A percentile compares a stretch with the other conserved stretches of the same genome.
These are phyloP conservation scores for Coemansia sp. DNA, from an alignment of 192 early-diverging fungal genomes.

Conservation along the genomic window DNA sequence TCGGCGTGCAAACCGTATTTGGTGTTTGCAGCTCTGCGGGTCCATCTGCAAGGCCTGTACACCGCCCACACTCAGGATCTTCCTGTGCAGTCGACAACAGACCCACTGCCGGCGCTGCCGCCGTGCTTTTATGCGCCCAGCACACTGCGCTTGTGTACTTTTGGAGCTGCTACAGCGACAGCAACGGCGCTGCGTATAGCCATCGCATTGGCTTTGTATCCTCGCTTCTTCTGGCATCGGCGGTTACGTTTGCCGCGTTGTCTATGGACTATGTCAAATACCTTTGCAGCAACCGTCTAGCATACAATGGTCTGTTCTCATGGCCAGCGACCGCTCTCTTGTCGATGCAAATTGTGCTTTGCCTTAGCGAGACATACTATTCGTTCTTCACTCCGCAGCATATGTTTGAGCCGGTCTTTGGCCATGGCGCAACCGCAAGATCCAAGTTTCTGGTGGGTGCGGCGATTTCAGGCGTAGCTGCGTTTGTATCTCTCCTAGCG, in stretches of 20 bases:
- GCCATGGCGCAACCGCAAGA: conserved; percentile 12
- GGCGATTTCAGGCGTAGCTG: background rate
- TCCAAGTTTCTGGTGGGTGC: conserved; percentile 19
- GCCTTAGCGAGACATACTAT: conserved; percentile 19
- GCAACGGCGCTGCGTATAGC: background rate
- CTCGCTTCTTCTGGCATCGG: background rate
- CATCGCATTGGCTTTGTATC: background rate
- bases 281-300: conserved; percentile 10
- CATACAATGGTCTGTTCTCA: conserved; percentile 25
- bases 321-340: conserved; percentile 20
- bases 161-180: background rate
- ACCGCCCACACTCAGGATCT: conserved; percentile 19
- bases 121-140: background rate
- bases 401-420: conserved; percentile 19
- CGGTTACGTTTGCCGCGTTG: conserved; percentile 1
- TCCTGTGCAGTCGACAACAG: conserved; percentile 29
- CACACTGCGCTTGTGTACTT: conserved; percentile 4
- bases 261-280: background rate
- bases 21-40: too few species aligned
- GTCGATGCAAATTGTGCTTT: conserved; percentile 3
- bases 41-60: conserved; percentile 6
- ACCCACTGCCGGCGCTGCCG: background rate
- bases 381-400: conserved; percentile 27
- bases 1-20: background rate
- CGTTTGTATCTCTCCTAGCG: conserved; percentile 3